Conservation (phyloP, 176 grass and related monocot species). For the Carex myosuroides region DNA sequence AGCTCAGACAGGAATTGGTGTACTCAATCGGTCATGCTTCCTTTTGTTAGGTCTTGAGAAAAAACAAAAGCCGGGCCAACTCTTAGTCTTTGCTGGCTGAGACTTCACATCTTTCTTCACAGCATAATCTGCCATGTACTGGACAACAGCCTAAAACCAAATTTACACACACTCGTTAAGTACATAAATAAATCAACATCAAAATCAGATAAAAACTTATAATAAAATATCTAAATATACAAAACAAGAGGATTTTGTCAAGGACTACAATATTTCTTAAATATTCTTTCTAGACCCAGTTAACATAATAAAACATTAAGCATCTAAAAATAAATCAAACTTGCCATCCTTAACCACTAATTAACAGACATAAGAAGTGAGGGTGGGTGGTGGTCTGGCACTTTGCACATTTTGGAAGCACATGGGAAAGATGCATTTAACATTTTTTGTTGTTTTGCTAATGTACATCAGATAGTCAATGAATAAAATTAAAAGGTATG, state of each 20-base stretch:
- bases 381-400: background rate
- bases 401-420: background rate
- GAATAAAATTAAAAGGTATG: background rate
- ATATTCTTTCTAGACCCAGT: background rate
- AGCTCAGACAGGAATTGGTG: background rate
- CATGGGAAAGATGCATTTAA: background rate
- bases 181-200: conserved; percentile 6
- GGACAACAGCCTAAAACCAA: conserved; percentile 57
- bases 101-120: conserved; percentile 49
- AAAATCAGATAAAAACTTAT: background rate
- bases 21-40: conserved; percentile 78
- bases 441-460: background rate
- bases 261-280: background rate
- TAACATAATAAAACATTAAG: background rate
- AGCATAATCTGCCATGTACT: conserved; percentile 69
- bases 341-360: background rate
- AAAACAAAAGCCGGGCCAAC: conserved; percentile 75
- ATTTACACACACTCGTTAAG: background rate
- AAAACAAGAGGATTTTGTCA: background rate
- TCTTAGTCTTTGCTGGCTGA: conserved; percentile 59
- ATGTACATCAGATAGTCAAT: background rate
- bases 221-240: conserved; percentile 11
- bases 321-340: background rate
- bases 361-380: background rate
- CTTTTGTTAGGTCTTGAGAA: conserved; percentile 90